Base-by-base conservation (phyloP, 495 filamentous ascomycete genomes). In the Xylaria flabelliformis region DNA sequence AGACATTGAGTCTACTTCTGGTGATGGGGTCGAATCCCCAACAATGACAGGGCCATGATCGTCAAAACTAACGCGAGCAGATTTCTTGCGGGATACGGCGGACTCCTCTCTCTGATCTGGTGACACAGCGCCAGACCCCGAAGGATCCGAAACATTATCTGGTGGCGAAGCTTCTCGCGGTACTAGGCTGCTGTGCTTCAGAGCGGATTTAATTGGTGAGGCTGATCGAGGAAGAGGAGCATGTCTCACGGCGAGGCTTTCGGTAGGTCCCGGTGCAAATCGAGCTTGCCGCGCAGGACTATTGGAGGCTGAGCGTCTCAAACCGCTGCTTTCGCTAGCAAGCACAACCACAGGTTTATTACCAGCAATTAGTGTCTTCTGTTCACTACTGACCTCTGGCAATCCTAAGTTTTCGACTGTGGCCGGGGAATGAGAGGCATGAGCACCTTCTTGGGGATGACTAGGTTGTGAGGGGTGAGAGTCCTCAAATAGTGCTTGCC, bases 1-100 rank as follows among this genome's bases (percentile, higher is more conserved):
- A 41, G 79, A 55, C 17, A 83, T 81, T 9, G 88, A 84, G 2
- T 89, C 89, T 6, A 81, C 82, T 24, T 85, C 85, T 6, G 83
- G 84, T 12, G 84, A 78, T 36, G 88, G 80, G 34, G 87, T 88
- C 8, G 89, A 88, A 41, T 89, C 84, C 26, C 87, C 90, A 12
- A 91, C 88, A 65, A 90, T 80, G 51, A 90, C 75, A 19, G 77
- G 76, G 36, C 75, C 82, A 29, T 88, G 87, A 29, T 97, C 94
- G 73, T 96, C 93, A 74, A 97, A 97, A 80, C 94, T 97, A 73
- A 97, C 94, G 64, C 93, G 89, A 9, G 87, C 90, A 34, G 84
- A 82, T 76, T 91, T 95, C 80, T 90, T 95, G 56, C 88, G 91
- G 6, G 81, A 69, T 34, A 84, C 79, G 6, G 77, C 71, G 13